Base-by-base conservation (phyloP, 495 filamentous ascomycete genomes). In the Talaromyces liani region DNA sequence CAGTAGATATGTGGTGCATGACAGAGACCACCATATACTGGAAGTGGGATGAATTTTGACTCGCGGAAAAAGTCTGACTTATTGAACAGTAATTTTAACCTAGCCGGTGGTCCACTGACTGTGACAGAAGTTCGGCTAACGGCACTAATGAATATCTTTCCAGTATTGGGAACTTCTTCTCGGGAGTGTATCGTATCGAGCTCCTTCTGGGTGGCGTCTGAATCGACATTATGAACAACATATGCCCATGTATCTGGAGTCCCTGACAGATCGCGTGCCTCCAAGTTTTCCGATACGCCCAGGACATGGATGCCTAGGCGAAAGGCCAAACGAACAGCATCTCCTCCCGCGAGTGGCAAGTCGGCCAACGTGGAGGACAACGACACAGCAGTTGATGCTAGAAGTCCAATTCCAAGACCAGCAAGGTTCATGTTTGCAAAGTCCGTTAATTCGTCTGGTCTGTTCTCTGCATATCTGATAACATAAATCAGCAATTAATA, bases 21-120 rank as follows among this genome's bases (percentile, higher is more conserved):
- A n/a, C n/a, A n/a, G n/a, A n/a, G n/a, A n/a, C 77, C 78, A 7
- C 66, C 73, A 59, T 69, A 76, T 3, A 76, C 69, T 16, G 75
- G 75, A n/a, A 77, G 57, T 10, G 72, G 49, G 14, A 74, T 24
- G 56, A 58, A 64, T 55, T 73, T 77, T 20, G 65, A 68, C 41
- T 72, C 64, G 3, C 75, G 72, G 22, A 80, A 67, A 4, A 70
- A 55, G 2, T 72, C 61, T 0, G 77, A 74, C 3, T 62, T 54
- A 2, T 61, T 64, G 63, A 79, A 77, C 6, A 70, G 49, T 12
- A 56, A n/a, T n/a, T 72, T 72, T 1, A 80, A 61, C 9, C 75
- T 65, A 3, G 75, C 67, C 0, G 80, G 79, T 53, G 80, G 79
- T 0, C 79, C 79, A 64, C 70, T 80, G 12, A 81, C 64, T 24